These are phyloP conservation scores for Pleurozium schreberi DNA, from an alignment of 225 moss, liverwort and hornwort genomes.

Conservation along the genomic window DNA sequence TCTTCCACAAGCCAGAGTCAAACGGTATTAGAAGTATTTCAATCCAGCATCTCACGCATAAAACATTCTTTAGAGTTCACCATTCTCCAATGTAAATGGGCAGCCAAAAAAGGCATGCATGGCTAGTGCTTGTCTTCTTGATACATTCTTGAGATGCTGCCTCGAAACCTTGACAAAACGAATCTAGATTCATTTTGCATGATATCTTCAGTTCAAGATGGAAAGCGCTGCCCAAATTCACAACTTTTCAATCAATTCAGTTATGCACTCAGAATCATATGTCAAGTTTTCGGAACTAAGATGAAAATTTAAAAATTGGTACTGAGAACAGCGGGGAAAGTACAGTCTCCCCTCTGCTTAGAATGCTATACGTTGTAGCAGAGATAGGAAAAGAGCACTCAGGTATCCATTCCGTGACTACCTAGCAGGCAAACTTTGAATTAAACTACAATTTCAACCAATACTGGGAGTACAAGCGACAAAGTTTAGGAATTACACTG, in stretches of 20 bases:
- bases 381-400: not conserved
- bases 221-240: not conserved
- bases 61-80: not conserved
- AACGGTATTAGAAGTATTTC: not conserved
- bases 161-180: not conserved
- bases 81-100: not conserved
- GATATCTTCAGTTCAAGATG: not conserved
- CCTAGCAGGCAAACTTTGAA: not conserved
- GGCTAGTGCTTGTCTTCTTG: too few relatives aligned
- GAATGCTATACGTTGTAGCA: not conserved
- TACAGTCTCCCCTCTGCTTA: not conserved
- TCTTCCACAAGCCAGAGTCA: not conserved
- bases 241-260: not conserved
- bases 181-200: not conserved
- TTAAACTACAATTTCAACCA: not conserved
- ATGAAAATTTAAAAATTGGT: not conserved
- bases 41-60: not conserved
- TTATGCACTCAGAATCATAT: not conserved
- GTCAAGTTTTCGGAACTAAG: not conserved
- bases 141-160: not conserved
- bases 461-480: not conserved
- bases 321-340: not conserved
- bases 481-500: conserved; percentile 10
- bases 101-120: too few relatives aligned
- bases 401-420: not conserved